Base-by-base conservation (phyloP, 1,284 basidiomycete species). In the Sporisorium graminicola region DNA sequence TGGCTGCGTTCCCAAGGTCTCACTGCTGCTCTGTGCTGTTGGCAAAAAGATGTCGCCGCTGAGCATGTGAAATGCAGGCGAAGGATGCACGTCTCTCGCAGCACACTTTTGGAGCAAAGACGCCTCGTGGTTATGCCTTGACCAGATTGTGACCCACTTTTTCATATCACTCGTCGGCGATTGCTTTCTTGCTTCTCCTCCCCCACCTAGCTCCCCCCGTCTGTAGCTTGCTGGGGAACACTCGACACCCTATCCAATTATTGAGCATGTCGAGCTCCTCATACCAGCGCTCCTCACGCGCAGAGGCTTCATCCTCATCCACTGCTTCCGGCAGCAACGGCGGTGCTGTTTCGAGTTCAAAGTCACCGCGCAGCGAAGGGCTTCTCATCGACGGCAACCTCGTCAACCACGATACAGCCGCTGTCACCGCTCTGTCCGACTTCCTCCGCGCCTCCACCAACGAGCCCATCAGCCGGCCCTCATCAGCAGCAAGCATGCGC, bases 401-500 rank as follows among this genome's bases (percentile, higher is more conserved):
- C 52, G 55, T 72, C 65, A 69, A 59, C 56, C 33, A 65, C 26
- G 69, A 77, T 44, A 72, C 74, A 0, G 74, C 74, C 6, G 58
- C 69, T 13, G 65, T 59, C 44, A 65, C 52, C 22, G 69, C 74
- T 4, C 47, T 77, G 3, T 72, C 74, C 9, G 69, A 73, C 57
- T 69, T 57, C 43, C 35, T 77, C 12, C 74, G 74, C 53, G 53
- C 6, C 27, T 57, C 58, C 14, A 55, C 35, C 61, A 65, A 37
- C 37, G 74, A 78, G 16, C 60, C 73, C 22, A 80, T 81, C 66
- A 67, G 66, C 50, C 50, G 81, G 10, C 81, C 81, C 3, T 69
- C 60, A 26, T 80, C 77, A 2, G 78, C 82, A 0, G 72, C 78
- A 1, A 75, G 71, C 52, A 81, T 83, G 81, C 65, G 80, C 20